A percentile compares a stretch with the other conserved stretches of the same genome.
These are phyloP conservation scores for Datura wrightii DNA, from an alignment of 257 asterid species.

Conservation along the genomic window DNA sequence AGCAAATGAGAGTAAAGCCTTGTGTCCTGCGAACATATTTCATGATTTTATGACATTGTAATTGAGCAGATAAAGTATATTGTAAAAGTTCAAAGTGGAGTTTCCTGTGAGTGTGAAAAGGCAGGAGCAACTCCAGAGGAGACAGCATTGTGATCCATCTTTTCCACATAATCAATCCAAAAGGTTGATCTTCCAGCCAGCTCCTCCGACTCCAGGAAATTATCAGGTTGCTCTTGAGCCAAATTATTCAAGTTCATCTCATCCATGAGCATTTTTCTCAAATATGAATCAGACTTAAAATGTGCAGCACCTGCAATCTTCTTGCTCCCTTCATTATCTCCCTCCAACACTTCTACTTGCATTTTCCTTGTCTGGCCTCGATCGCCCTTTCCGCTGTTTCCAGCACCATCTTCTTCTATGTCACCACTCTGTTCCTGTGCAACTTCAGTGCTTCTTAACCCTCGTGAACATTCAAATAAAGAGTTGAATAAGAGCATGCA, in stretches of 20 bases:
- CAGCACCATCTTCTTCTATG: constrained; percentile 12
- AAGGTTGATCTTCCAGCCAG: neutral
- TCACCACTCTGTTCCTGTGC: constrained; percentile 18
- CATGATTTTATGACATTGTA: neutral
- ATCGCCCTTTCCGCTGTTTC: neutral
- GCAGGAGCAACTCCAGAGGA: neutral
- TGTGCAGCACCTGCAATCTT: neutral
- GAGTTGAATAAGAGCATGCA: constrained; percentile 28
- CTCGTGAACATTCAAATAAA: constrained; percentile 25
- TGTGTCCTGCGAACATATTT: neutral
- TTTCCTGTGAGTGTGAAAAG: neutral
- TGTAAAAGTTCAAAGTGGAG: neutral
- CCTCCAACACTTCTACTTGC: constrained; percentile 21
- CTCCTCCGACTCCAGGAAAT: constrained; percentile 17
- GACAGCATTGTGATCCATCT: constrained; percentile 21
- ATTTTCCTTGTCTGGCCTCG: neutral
- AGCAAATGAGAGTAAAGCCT: neutral
- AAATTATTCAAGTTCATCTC: constrained; percentile 29
- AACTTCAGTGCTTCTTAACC: neutral
- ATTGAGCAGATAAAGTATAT: neutral
- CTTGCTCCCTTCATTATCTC: constrained; percentile 8
- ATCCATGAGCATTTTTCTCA: constrained; percentile 30
- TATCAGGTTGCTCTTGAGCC: constrained; percentile 27
- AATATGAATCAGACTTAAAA: neutral
- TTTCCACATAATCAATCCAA: constrained; percentile 28